phyloP scores from a whole-genome alignment of 2,329 filamentous ascomycete species.

The Calonectria henricotiae region DNA sequence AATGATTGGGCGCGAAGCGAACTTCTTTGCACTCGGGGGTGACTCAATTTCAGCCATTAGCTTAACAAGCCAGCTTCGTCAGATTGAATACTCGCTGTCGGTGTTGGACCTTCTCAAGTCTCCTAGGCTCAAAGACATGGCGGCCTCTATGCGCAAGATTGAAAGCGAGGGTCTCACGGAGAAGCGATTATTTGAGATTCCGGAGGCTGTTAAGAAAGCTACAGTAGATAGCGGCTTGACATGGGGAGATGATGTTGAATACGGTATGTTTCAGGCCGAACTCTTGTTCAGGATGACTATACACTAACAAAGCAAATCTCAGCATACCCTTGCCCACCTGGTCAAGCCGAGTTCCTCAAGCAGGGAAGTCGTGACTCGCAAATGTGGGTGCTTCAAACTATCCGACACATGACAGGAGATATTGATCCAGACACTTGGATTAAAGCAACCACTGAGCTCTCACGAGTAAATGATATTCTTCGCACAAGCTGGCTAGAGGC shows the following conservation, averaged over 20 bases:
- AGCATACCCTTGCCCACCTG: constrained; percentile 52
- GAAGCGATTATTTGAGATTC: constrained; percentile 24
- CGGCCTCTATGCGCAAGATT: constrained; percentile 19
- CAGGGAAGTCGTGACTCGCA: constrained; percentile 44
- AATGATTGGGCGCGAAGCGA: constrained; percentile 44
- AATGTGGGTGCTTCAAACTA: constrained; percentile 50
- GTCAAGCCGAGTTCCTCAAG: constrained; percentile 53
- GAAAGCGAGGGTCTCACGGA: background rate
- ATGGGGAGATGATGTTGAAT: constrained; percentile 23
- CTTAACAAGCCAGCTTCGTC: constrained; percentile 60
- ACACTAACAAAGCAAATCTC: background rate
- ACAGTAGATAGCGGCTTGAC: constrained; percentile 5
- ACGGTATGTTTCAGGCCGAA: constrained; percentile 8
- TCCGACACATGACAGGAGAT: constrained; percentile 42
- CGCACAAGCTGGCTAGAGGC: constrained; percentile 45
- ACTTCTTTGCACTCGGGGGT: constrained; percentile 59
- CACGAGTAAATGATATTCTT: constrained; percentile 48
- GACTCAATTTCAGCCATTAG: constrained; percentile 62
- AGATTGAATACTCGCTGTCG: constrained; percentile 44
- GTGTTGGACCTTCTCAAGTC: constrained; percentile 48
- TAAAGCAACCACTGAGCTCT: constrained; percentile 40
- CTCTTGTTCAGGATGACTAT: background rate
- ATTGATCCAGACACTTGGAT: constrained; percentile 46
- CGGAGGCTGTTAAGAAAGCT: constrained; percentile 10
- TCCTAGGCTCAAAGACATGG: constrained; percentile 38